Base-by-base conservation (phyloP, 2,329 filamentous ascomycete genomes). In the Aureobasidium sp. region DNA sequence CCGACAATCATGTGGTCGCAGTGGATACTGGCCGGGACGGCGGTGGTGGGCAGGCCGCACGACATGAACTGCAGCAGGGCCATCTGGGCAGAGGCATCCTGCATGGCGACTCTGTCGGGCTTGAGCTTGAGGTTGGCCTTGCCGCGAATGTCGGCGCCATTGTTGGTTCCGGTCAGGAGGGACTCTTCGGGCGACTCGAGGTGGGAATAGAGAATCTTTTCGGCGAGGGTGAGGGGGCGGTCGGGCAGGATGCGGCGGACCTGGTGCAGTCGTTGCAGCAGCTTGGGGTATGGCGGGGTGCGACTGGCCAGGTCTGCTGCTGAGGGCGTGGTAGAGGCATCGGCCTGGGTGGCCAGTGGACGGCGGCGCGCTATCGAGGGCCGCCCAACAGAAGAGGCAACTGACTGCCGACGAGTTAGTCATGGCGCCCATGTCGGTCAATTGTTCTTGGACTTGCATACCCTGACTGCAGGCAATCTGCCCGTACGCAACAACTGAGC, bases 1-100 rank as follows among this genome's bases (percentile, higher is more conserved):
- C 93, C 94, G 31, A 97, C 93, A 76, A 99, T 97, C 85, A 99
- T 87, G 75, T 99, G 94, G 78, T 99, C 94, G 76, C 94, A 99
- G 78, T 99, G 94, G 67, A 97, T 96, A 74, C 92, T 96, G 51
- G 94, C 93, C 11, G 94, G 94, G 53, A 99, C 93, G 10, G 92
- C 92, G 2, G 94, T 96, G 62, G 85, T 85, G 29, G 88, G 88
- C 58, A 99, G 81, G 60, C 90, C 89, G 75, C 94, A 99, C 29
- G 89, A 90, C 93, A 99, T 99, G 81, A 99, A 99, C 76, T 99
- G 94, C 68, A 99, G 79, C 65, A 99, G 79, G 1, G 94, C 94
- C 94, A 99, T 99, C 78, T 99, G 94, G 6, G 94, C 94, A 31
- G 90, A 96, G 15, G 94, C 94, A 79, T 99, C 94, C 77, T 99